These are phyloP conservation scores for Bipolaris gigantea DNA, from an alignment of 2,329 filamentous ascomycete species.

Conservation along the genomic window DNA sequence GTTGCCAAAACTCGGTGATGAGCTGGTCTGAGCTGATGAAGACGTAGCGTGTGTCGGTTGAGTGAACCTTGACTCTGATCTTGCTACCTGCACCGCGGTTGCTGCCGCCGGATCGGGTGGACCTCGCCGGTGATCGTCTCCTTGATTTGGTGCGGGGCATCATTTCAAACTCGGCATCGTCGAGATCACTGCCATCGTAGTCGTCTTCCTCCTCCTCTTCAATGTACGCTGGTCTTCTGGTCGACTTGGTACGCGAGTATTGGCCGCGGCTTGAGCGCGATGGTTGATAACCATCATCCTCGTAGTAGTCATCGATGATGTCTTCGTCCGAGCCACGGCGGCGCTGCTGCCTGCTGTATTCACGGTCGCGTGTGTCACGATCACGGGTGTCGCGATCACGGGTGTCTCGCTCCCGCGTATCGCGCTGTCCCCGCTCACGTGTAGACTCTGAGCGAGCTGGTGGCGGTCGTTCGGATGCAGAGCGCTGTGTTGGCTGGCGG, in stretches of 20 bases:
- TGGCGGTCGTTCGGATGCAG: constrained; percentile 50
- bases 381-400: constrained; percentile 15
- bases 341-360: constrained; percentile 30
- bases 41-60: constrained; percentile 83
- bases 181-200: constrained; percentile 69
- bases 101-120: constrained; percentile 37
- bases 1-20: constrained; percentile 75
- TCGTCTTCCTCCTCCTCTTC: constrained; percentile 82
- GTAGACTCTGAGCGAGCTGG: constrained; percentile 43
- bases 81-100: constrained; percentile 65
- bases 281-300: constrained; percentile 63
- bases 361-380: constrained; percentile 17
- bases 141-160: constrained; percentile 54
- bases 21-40: constrained; percentile 75
- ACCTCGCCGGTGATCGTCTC: constrained; percentile 49
- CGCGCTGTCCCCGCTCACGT: constrained; percentile 27
- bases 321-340: constrained; percentile 52
- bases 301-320: constrained; percentile 61
- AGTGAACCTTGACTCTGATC: constrained; percentile 90
- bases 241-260: constrained; percentile 33
- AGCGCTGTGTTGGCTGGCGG: constrained; percentile 46
- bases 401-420: constrained; percentile 8
- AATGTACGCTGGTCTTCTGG: constrained; percentile 63
- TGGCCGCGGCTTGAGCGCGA: constrained; percentile 31
- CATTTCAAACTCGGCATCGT: constrained; percentile 81